Evolutionary conservation across 2,329 filamentous ascomycete genomes (phyloP).

Genomic region (Westerdykella sp.): DNA sequence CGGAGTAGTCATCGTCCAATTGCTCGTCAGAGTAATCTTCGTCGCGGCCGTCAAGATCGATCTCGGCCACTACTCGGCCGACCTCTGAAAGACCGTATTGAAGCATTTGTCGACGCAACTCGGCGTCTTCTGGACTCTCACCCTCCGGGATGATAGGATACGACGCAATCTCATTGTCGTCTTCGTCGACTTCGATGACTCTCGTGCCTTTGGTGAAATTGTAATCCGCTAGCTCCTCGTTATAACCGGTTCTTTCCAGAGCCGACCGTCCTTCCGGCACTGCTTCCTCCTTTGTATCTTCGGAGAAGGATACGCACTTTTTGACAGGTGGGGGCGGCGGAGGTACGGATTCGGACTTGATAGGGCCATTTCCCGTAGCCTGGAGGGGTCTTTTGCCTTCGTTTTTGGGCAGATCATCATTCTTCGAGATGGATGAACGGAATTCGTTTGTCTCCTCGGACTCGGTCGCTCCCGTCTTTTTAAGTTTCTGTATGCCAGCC

Average conservation of each 20-base stretch:
- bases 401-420: not conserved
- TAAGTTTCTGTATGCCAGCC: slow-evolving; percentile 53
- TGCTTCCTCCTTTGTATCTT: slow-evolving; percentile 49
- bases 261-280: slow-evolving; percentile 1
- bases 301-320: slow-evolving; percentile 59
- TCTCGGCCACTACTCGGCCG: slow-evolving; percentile 83
- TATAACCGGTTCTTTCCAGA: slow-evolving; percentile 18
- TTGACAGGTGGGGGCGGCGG: slow-evolving; percentile 21
- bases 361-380: not conserved
- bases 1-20: slow-evolving; percentile 38
- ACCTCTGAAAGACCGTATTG: slow-evolving; percentile 84
- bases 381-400: not conserved
- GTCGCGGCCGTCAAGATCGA: slow-evolving; percentile 68
- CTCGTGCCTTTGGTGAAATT: slow-evolving; percentile 31
- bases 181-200: slow-evolving; percentile 41
- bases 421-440: not conserved
- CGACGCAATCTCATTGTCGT: slow-evolving; percentile 36
- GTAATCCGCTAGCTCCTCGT: slow-evolving; percentile 21
- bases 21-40: slow-evolving; percentile 50
- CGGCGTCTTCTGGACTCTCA: slow-evolving; percentile 75
- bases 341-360: not conserved
- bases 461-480: not conserved
- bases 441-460: not conserved
- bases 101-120: slow-evolving; percentile 79
- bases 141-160: slow-evolving; percentile 60